A percentile compares a stretch with the other conserved stretches of the same genome.
phyloP scores from a whole-genome alignment of 352 stramenopile species.

The Pythium volutum region DNA sequence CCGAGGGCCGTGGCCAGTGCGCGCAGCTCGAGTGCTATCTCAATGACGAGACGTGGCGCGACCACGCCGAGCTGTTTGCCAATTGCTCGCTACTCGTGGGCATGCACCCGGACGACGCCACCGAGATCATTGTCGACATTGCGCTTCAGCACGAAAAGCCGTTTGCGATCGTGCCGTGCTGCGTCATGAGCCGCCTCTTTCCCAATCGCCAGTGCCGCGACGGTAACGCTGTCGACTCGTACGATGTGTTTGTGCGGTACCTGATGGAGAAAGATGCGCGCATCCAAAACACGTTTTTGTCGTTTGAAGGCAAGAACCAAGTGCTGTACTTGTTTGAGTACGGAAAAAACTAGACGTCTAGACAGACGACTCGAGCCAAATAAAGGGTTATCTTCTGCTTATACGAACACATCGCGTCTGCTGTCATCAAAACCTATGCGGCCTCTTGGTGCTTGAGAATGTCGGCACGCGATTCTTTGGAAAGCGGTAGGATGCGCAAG shows the following conservation, averaged over 20 bases:
- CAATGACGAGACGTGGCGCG: constrained; percentile 47
- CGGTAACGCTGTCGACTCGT: constrained; percentile 66
- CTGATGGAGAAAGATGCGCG: constrained; percentile 71
- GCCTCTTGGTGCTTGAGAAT: constrained; percentile 21
- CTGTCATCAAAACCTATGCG: no score
- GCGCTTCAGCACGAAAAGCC: constrained; percentile 85
- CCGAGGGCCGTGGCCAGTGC: constrained; percentile 38
- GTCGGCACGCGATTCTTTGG: constrained; percentile 31
- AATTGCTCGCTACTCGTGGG: constrained; percentile 87
- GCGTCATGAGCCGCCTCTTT: constrained; percentile 94
- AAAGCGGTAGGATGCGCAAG: constrained; percentile 68
- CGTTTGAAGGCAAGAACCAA: constrained; percentile 82
- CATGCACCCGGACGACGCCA: constrained; percentile 96
- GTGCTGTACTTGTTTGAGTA: constrained; percentile 82
- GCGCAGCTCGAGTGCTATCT: constrained; percentile 55
- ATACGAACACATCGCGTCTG: no score
- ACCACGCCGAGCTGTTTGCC: constrained; percentile 58
- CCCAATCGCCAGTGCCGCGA: constrained; percentile 56
- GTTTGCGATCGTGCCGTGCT: constrained; percentile 96
- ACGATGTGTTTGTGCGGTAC: constrained; percentile 82
- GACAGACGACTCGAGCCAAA: no score
- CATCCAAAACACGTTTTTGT: constrained; percentile 64
- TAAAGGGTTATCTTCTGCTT: not conserved
- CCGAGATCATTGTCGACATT: constrained; percentile 93
- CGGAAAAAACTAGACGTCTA: constrained; percentile 6